These are phyloP conservation scores for Rhodotorula sp. DNA, from an alignment of 1,284 basidiomycete genomes.

Conservation along the genomic window DNA sequence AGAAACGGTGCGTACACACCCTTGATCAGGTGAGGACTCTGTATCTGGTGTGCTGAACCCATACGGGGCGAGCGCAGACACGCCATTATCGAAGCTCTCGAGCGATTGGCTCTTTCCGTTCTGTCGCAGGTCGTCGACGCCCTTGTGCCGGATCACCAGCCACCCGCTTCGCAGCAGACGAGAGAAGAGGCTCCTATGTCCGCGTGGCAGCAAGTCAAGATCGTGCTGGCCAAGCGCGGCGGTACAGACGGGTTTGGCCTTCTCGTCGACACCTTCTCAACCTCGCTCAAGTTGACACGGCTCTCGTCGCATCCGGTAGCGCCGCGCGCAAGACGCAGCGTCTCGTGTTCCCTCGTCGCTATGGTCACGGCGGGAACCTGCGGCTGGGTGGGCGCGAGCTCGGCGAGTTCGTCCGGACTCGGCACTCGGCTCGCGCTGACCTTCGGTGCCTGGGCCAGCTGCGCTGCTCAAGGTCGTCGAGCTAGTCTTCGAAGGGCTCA, in stretches of 20 bases:
- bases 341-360: slow-evolving; percentile 22
- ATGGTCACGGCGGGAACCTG: slow-evolving; percentile 10
- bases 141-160: neutral
- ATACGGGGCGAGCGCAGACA: neutral
- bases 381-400: slow-evolving; percentile 29
- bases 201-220: neutral
- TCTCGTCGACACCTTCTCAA: neutral
- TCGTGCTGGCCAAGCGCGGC: slow-evolving; percentile 17
- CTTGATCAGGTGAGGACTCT: too few species aligned
- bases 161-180: neutral
- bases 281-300: neutral
- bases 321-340: neutral
- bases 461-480: slow-evolving; percentile 31
- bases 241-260: neutral
- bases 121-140: slow-evolving; percentile 16
- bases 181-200: neutral
- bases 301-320: rapidly evolving
- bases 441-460: neutral
- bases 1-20: slow-evolving; percentile 6
- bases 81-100: slow-evolving; percentile 26
- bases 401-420: slow-evolving; percentile 4
- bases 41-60: neutral
- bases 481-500: slow-evolving; percentile 30
- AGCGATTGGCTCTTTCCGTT: slow-evolving; percentile 26
- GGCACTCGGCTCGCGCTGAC: neutral